Percentiles rank a stretch among this genome's conserved stretches.
Evolutionary conservation across 192 early-diverging fungal genomes (phyloP).

Genomic region (Thoreauomyces humboldtii): DNA sequence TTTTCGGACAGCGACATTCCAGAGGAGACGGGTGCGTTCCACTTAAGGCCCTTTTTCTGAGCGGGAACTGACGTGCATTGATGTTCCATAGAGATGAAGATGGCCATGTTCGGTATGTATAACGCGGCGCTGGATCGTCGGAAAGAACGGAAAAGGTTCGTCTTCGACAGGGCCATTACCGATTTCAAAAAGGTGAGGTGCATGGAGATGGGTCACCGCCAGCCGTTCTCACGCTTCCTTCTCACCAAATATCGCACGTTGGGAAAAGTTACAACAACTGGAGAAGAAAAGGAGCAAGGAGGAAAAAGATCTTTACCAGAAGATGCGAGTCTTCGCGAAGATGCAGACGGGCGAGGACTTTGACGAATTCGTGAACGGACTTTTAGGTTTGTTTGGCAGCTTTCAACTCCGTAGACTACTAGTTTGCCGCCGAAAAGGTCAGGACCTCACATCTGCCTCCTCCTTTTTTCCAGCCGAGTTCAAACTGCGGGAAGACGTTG

Average conservation of each 20-base stretch:
- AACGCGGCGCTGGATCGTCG: constrained; percentile 82
- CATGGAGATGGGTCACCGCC: too few species aligned
- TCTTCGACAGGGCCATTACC: constrained; percentile 84
- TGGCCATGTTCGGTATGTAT: constrained; percentile 89
- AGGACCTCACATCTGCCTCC: too few species aligned
- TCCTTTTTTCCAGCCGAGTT: constrained; percentile 61
- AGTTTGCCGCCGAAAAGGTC: too few species aligned
- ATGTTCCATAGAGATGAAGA: constrained; percentile 67
- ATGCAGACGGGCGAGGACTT: constrained; percentile 81
- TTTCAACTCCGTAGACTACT: too few species aligned
- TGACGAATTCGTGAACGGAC: constrained; percentile 71
- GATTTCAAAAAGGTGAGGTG: constrained; percentile 75
- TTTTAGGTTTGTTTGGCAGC: constrained; percentile 53
- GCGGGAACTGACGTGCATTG: too few species aligned
- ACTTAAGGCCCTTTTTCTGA: too few species aligned
- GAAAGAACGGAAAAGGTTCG: constrained; percentile 78
- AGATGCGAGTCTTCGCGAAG: constrained; percentile 82
- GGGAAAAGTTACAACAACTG: constrained; percentile 51
- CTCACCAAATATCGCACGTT: too few species aligned
- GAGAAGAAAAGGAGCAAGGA: constrained; percentile 86
- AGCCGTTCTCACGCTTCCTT: too few species aligned
- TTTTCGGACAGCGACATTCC: constrained; percentile 83
- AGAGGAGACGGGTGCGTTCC: constrained; percentile 70
- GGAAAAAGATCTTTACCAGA: constrained; percentile 80
- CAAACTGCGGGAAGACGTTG: constrained; percentile 72